Evolutionary conservation across 1,139 yeast species (phyloP).

Genomic region (Suhomyces taliae): DNA sequence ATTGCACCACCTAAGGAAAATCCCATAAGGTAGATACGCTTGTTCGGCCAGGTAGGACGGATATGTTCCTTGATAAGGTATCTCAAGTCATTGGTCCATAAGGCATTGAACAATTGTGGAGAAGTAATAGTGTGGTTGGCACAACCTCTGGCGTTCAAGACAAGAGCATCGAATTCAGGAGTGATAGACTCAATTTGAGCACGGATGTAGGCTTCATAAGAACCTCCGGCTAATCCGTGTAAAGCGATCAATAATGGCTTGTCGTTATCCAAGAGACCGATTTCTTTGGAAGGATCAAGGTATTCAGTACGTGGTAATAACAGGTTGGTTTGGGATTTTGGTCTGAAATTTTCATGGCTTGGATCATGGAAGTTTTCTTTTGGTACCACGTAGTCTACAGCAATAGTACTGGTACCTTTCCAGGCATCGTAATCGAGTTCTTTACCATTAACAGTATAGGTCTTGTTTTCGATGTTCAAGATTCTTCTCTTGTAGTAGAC

Average conservation of each 20-base stretch:
- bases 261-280: slow-evolving; percentile 31
- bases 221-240: slow-evolving; percentile 66
- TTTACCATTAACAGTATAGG: slow-evolving; percentile 30
- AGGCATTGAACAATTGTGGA: slow-evolving; percentile 58
- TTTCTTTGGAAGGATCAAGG: slow-evolving; percentile 36
- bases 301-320: slow-evolving; percentile 48
- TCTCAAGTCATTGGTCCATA: slow-evolving; percentile 63
- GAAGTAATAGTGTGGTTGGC: slow-evolving; percentile 58
- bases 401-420: slow-evolving; percentile 41
- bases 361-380: slow-evolving; percentile 18
- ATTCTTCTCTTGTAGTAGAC: slow-evolving; percentile 42
- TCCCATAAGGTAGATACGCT: slow-evolving; percentile 52
- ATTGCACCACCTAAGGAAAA: slow-evolving; percentile 73
- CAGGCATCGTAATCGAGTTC: slow-evolving; percentile 40
- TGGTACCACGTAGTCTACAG: slow-evolving; percentile 42
- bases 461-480: slow-evolving; percentile 31
- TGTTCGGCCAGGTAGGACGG: slow-evolving; percentile 47
- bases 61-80: slow-evolving; percentile 51
- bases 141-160: slow-evolving; percentile 60
- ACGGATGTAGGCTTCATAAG: slow-evolving; percentile 57
- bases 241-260: slow-evolving; percentile 54
- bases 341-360: slow-evolving; percentile 30
- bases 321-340: slow-evolving; percentile 33
- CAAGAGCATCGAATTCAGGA: slow-evolving; percentile 50
- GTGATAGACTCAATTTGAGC: slow-evolving; percentile 40